phyloP scores from a whole-genome alignment of 2,329 filamentous ascomycete genomes.

The Xylariaceae sp. region DNA sequence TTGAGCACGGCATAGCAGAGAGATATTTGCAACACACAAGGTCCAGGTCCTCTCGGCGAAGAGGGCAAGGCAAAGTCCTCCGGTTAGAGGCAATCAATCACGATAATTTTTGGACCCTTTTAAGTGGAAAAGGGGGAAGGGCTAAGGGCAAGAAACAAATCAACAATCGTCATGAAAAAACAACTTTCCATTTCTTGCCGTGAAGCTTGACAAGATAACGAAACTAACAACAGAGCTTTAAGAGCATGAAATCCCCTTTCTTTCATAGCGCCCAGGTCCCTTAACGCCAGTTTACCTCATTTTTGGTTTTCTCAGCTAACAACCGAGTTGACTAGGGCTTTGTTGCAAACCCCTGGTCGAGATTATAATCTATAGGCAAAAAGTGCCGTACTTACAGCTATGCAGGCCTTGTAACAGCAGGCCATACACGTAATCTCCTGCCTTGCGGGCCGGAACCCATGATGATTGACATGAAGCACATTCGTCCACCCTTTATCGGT shows the following conservation, averaged over 20 bases:
- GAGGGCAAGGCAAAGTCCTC: too few species aligned
- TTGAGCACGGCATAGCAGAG: too few species aligned
- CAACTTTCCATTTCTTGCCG: too few species aligned
- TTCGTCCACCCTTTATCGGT: conserved; percentile 48
- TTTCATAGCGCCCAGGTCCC: too few species aligned
- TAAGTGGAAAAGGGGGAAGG: too few species aligned
- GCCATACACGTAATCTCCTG: background rate
- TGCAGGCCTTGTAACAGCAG: background rate
- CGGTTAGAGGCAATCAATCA: too few species aligned
- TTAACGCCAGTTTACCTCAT: conserved; percentile 5
- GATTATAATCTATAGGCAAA: background rate
- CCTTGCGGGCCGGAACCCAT: background rate
- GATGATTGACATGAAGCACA: background rate
- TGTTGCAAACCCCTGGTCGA: background rate
- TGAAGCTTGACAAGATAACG: too few species aligned
- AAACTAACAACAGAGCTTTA: conserved; percentile 1
- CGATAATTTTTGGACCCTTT: too few species aligned
- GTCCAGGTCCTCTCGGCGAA: too few species aligned
- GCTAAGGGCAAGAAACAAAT: too few species aligned
- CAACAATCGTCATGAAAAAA: background rate
- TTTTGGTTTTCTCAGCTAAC: background rate
- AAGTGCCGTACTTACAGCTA: conserved; percentile 5
- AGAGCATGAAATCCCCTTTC: background rate
- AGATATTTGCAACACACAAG: too few species aligned
- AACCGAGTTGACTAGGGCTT: background rate